Evolutionary conservation across 2,329 filamentous ascomycete genomes (phyloP), one percentile per base, ranked within the genome.

Genomic region (Alternaria sp.): DNA sequence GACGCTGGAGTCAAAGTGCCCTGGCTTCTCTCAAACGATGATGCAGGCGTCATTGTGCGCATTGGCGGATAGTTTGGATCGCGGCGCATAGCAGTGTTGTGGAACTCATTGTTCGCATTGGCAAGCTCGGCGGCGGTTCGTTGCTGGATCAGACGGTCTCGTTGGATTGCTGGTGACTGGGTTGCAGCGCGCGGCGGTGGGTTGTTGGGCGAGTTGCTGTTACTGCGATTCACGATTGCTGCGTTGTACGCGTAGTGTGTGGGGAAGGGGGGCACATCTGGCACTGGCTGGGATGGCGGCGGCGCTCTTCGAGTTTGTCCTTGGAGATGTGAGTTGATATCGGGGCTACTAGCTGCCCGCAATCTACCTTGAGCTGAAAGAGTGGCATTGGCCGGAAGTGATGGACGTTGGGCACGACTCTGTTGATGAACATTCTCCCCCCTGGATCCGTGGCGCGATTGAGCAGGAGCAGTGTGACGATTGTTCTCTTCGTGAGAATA

Each of bases 261-360:
- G 74, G 78, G 91, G 85, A 80, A 87, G 73, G 61, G 86, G 54
- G 79, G 79, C 49, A 81, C 71, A n/a, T 81, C 79, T n/a, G 80
- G 80, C 14, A 82, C 78, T 32, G 72, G 64, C 26, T 75, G 69
- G 34, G 46, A 38, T 28, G 78, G 74, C 51, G 72, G 73, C 43
- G 72, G 73, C 43, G 73, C 78, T 83, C 78, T 87, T 86, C 65
- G 84, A 81, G 82, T 78, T 73, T 88, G 84, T 73, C 84, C 81
- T 34, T 84, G 83, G 49, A 85, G 85, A 64, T 86, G 85, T 54
- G 89, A 86, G 54, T 86, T 89, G 69, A 97, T 97, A 76, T 98
- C 94, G 7, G 95, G 94, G 64, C 94, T 97, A 81, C 94, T 98
- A 73, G 96, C 96, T 38, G 94, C 97, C 65, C 95, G 88, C 80